phyloP scores from a whole-genome alignment of 371 early-diverging fungal genomes.

The Parasitella parasitica region DNA sequence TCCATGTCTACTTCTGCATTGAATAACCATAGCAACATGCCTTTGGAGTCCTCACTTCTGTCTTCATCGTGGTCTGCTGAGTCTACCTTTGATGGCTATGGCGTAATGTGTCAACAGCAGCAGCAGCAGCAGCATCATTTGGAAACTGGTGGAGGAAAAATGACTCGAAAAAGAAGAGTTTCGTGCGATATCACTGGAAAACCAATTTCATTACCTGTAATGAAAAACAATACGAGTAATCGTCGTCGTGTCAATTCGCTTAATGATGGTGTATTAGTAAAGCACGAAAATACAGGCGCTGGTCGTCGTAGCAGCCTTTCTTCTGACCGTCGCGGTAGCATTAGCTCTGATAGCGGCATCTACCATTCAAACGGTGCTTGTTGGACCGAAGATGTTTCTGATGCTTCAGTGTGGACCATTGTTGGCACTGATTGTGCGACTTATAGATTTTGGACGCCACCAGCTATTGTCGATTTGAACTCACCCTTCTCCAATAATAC shows the following conservation, averaged over 20 bases:
- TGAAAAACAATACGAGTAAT: constrained; percentile 17
- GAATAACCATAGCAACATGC: not conserved
- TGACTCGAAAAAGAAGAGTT: constrained; percentile 43
- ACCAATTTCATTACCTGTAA: constrained; percentile 23
- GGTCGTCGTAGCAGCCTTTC: constrained; percentile 18
- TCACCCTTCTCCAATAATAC: not conserved
- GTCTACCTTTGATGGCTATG: constrained; percentile 2
- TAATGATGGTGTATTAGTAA: constrained; percentile 23
- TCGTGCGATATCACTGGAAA: constrained; percentile 47
- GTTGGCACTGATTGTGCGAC: constrained; percentile 80
- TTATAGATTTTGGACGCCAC: constrained; percentile 69
- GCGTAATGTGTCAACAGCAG: constrained; percentile 15
- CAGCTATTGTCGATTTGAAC: not conserved
- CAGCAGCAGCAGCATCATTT: constrained; percentile 6
- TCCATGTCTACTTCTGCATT: not conserved
- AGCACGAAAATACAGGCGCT: constrained; percentile 10
- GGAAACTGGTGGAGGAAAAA: constrained; percentile 23
- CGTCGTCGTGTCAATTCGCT: constrained; percentile 49
- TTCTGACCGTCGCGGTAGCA: constrained; percentile 16
- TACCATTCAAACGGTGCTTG: constrained; percentile 42
- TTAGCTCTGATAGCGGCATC: constrained; percentile 6
- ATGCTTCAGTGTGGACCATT: constrained; percentile 87
- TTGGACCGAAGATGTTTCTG: constrained; percentile 87
- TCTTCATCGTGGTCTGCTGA: constrained; percentile 16
- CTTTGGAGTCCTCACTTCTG: not conserved